A percentile compares a stretch with the other conserved stretches of the same genome.
These are phyloP conservation scores for Pseudopyrenochaeta lycopersici DNA, from an alignment of 2,329 filamentous ascomycete genomes.

Conservation along the genomic window DNA sequence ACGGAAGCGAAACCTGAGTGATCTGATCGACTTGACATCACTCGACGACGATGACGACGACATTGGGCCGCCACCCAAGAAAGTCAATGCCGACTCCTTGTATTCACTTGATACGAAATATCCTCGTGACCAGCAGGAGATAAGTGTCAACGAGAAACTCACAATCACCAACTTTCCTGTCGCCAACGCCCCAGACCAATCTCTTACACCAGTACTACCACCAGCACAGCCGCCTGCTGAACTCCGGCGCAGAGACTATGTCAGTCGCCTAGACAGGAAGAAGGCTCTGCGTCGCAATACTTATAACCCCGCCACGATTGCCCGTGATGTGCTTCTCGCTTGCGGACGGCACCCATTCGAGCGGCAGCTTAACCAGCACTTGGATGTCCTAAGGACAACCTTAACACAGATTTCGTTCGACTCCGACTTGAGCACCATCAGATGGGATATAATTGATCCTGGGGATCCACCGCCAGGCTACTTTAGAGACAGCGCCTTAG, in stretches of 20 bases:
- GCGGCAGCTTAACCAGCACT: conserved; percentile 66
- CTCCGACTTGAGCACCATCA: conserved; percentile 66
- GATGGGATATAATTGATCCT: conserved; percentile 70
- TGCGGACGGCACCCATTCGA: conserved; percentile 69
- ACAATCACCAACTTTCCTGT: conserved; percentile 33
- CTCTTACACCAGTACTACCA: conserved; percentile 15
- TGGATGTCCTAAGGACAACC: conserved; percentile 57
- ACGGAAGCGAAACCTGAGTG: conserved; percentile 63
- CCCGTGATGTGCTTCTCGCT: conserved; percentile 69
- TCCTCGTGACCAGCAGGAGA: conserved; percentile 13
- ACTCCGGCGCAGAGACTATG: conserved; percentile 40
- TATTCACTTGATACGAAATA: conserved; percentile 20
- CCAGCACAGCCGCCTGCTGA: conserved; percentile 14
- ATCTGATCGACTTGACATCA: conserved; percentile 62
- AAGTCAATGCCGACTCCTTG: conserved; percentile 18
- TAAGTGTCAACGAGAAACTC: conserved; percentile 22
- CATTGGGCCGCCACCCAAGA: conserved; percentile 49
- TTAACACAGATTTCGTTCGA: conserved; percentile 55
- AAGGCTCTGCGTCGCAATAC: conserved; percentile 58
- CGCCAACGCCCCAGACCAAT: conserved; percentile 17
- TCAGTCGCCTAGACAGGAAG: conserved; percentile 57
- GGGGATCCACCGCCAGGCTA: conserved; percentile 55
- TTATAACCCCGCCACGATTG: conserved; percentile 70
- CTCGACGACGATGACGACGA: conserved; percentile 59
- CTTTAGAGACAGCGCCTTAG: conserved; percentile 35